A percentile compares a stretch with the other conserved stretches of the same genome.
Conservation (phyloP, 768 basidiomycete species). For the Mycena venus region DNA sequence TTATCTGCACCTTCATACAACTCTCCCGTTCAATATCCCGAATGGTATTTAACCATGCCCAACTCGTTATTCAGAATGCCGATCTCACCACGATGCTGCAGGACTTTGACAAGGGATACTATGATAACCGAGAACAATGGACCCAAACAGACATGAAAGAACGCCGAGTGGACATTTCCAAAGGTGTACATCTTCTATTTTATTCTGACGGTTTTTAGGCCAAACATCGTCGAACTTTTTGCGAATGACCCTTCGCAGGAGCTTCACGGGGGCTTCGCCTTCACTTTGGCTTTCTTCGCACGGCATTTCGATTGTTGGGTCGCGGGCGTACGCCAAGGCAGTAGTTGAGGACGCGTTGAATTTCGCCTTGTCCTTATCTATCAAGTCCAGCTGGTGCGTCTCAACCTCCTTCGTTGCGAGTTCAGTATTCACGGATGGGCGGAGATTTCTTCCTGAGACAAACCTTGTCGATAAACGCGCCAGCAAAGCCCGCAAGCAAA, state of each 20-base stretch:
- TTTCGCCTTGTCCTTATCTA: slow-evolving; percentile 61
- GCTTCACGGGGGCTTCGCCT: background rate
- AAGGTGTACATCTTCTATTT: too few species aligned
- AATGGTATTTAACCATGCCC: too few species aligned
- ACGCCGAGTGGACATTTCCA: too few species aligned
- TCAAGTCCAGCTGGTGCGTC: slow-evolving; percentile 65
- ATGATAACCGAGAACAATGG: too few species aligned
- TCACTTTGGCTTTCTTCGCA: too few species aligned
- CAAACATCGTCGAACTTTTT: background rate
- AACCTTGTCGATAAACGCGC: slow-evolving; percentile 30
- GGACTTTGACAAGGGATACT: too few species aligned
- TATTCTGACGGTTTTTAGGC: too few species aligned
- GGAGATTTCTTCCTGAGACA: background rate
- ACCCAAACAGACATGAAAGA: too few species aligned
- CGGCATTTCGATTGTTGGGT: background rate
- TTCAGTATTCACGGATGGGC: background rate
- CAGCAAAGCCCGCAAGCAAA: slow-evolving; percentile 41
- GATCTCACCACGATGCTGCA: too few species aligned
- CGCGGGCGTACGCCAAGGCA: background rate
- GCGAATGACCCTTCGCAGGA: background rate
- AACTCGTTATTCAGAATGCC: too few species aligned
- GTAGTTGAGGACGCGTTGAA: slow-evolving; percentile 39
- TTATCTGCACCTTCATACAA: too few species aligned
- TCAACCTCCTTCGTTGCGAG: slow-evolving; percentile 48
- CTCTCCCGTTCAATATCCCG: too few species aligned